Evolutionary conservation across 768 basidiomycete species (phyloP), one percentile per base, ranked within the genome.

Genomic region (Rhizopogon vinicolor): DNA sequence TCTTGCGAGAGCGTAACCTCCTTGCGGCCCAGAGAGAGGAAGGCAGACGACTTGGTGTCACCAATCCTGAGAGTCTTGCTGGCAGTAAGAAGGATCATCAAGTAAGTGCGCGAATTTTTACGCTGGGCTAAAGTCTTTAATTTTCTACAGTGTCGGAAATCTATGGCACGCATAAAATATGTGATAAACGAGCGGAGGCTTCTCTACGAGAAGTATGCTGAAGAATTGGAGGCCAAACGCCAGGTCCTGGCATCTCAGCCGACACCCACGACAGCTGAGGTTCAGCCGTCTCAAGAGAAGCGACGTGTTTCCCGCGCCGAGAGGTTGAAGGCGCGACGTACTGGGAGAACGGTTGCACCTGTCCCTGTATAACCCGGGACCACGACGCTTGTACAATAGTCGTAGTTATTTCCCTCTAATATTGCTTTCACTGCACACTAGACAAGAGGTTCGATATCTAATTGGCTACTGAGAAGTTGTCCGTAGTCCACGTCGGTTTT

Each of bases 101-200:
- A 63, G 83, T 84, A 60, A 46, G 78, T 67, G 7, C 14, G 14
- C 1, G 29, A 14, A 7, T 40, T 59, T 25, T 56, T 8, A 42
- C 22, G 16, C 9, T 44, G 40, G 7, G 37, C 41, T 61, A 29
- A 64, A 44, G 57, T 25, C 51, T 45, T 5, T 3, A 52, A 52
- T 31, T 13, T 18, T 49, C 9, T 14, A 25, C 60, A 97, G 93
- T 87, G 86, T 71, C 88, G 90, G 19, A 96, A 94, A 76, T 87
- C 91, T 18, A 96, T 97, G 93, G 93, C 91, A n/a, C 85, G 92
- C 18, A 93, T 98, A 70, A 98, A 98, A 70, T 85, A 82, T 56
- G 85, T 98, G 19, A 76, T 98, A 48, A 93, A 93, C 65, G 95
- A 98, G 67, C 86, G 97, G 37, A 80, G 94, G 44, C 68, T 92